phyloP scores from a whole-genome alignment of 2,329 filamentous ascomycete species.

The Podosphaera xanthii region DNA sequence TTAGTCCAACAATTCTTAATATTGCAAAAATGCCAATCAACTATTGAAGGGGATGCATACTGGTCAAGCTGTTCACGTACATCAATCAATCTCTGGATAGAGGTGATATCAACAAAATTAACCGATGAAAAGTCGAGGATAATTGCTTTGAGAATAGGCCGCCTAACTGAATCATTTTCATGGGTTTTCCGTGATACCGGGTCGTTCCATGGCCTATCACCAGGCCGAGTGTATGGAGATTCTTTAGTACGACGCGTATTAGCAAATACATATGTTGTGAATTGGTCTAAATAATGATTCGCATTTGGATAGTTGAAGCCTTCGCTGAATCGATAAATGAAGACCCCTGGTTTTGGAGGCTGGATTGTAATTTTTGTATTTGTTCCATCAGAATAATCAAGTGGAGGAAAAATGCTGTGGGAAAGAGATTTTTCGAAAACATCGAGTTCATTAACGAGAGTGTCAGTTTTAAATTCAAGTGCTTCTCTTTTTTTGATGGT shows the following conservation, averaged over 20 bases:
- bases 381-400: constrained; percentile 71
- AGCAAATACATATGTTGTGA: constrained; percentile 43
- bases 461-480: too few relatives aligned
- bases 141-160: constrained; percentile 62
- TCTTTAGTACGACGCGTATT: constrained; percentile 57
- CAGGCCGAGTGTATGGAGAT: constrained; percentile 36
- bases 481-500: too few relatives aligned
- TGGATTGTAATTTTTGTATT: constrained; percentile 67
- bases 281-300: constrained; percentile 63
- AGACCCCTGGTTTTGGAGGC: constrained; percentile 71
- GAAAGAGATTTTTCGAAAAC: constrained; percentile 17
- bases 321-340: constrained; percentile 88
- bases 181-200: constrained; percentile 43
- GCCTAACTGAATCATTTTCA: constrained; percentile 23
- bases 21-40: constrained; percentile 92
- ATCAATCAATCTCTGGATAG: constrained; percentile 78
- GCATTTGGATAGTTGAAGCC: constrained; percentile 94
- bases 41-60: constrained; percentile 55
- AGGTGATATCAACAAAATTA: constrained; percentile 85
- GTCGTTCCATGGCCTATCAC: constrained; percentile 89
- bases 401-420: constrained; percentile 67
- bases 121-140: constrained; percentile 86
- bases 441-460: constrained; percentile 17
- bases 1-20: constrained; percentile 92
- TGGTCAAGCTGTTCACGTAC: constrained; percentile 82